These are phyloP conservation scores for Prunus dulcis DNA, from an alignment of 306 rosid genomes.

Conservation along the genomic window DNA sequence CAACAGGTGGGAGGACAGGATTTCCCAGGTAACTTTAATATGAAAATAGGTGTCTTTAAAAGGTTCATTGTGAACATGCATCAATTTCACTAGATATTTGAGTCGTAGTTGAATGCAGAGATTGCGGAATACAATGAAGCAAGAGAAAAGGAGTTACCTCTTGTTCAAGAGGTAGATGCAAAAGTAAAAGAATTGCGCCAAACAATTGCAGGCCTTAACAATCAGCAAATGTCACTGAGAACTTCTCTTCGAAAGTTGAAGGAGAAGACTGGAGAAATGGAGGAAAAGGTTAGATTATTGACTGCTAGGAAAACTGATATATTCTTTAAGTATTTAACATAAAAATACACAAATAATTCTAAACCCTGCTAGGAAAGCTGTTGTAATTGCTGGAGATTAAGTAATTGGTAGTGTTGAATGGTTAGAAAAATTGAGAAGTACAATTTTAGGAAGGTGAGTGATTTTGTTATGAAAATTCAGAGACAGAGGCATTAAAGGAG, in stretches of 20 bases:
- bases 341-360: constrained; percentile 1
- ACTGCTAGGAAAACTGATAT: constrained; percentile 2
- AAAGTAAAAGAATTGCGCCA: constrained; percentile 73
- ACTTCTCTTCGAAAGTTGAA: constrained; percentile 53
- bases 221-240: constrained; percentile 61
- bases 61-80: not conserved
- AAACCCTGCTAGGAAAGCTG: not conserved
- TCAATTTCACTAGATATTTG: constrained; percentile 13
- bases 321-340: constrained; percentile 1
- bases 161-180: constrained; percentile 65
- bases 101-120: constrained; percentile 56
- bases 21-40: constrained; percentile 46
- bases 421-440: not conserved
- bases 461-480: not conserved
- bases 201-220: constrained; percentile 61
- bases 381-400: not conserved
- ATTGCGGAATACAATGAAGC: constrained; percentile 55
- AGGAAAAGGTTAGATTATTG: constrained; percentile 59
- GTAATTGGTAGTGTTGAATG: not conserved
- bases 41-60: not conserved
- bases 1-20: constrained; percentile 43
- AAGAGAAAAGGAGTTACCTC: constrained; percentile 66
- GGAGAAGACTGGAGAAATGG: constrained; percentile 66
- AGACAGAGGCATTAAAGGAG: not conserved
- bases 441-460: not conserved